These are phyloP conservation scores for Lactarius indigo DNA, from an alignment of 768 basidiomycete species.

Conservation along the genomic window DNA sequence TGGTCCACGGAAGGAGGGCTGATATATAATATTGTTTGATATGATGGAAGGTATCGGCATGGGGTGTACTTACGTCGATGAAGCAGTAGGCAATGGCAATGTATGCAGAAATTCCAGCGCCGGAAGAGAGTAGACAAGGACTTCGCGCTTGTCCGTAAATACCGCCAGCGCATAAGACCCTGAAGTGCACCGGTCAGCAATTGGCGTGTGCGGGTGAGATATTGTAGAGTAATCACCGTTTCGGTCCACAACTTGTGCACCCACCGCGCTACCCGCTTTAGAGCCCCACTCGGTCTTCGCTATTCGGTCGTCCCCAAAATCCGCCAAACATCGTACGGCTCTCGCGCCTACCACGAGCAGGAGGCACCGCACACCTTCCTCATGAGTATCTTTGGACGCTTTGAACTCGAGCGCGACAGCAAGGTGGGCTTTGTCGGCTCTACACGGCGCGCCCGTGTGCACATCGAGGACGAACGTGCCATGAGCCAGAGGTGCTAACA, in stretches of 20 bases:
- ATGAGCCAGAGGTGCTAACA: conserved; percentile 43
- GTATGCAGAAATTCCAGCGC: conserved; percentile 55
- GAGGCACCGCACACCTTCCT: conserved; percentile 35
- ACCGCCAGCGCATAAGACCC: conserved; percentile 49
- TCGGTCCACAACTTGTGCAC: conserved; percentile 55
- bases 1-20: conserved; percentile 33
- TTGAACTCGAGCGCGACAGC: conserved; percentile 32
- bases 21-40: conserved; percentile 19
- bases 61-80: conserved; percentile 16
- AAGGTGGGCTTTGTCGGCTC: conserved; percentile 45
- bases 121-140: conserved; percentile 60
- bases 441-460: conserved; percentile 45
- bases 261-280: conserved; percentile 48
- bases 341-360: conserved; percentile 56
- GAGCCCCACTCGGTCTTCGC: conserved; percentile 62
- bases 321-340: conserved; percentile 52
- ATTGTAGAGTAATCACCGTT: conserved; percentile 42
- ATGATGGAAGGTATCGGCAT: not conserved
- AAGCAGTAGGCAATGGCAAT: conserved; percentile 12
- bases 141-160: conserved; percentile 48
- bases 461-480: conserved; percentile 54
- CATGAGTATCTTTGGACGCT: conserved; percentile 20
- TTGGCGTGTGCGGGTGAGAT: not conserved
- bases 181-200: conserved; percentile 36
- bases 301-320: conserved; percentile 63